A percentile compares a stretch with the other conserved stretches of the same genome.
phyloP scores from a whole-genome alignment of 73 alveolate species.

The Paramecium pentaurelia region DNA sequence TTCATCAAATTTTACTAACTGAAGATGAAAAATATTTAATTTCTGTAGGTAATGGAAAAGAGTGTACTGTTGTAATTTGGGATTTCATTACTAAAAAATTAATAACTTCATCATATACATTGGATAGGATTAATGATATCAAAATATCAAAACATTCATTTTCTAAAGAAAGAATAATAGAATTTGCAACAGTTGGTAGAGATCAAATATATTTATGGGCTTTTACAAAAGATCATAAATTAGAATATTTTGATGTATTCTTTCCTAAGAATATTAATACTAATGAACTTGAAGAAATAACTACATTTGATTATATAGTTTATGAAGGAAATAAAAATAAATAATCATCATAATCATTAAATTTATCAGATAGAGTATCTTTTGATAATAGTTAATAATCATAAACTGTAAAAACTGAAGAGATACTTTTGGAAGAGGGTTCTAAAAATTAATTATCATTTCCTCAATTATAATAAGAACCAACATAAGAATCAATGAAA shows the following conservation, averaged over 20 bases:
- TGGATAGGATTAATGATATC: constrained; percentile 53
- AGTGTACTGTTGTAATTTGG: constrained; percentile 58
- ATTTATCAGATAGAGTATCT: background rate
- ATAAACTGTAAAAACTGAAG: constrained; percentile 29
- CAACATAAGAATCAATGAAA: constrained; percentile 12
- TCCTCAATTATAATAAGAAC: background rate
- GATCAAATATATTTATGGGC: constrained; percentile 60
- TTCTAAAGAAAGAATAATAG: constrained; percentile 20
- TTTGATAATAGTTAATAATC: background rate
- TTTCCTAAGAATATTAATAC: constrained; percentile 7
- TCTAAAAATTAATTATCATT: background rate
- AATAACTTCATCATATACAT: constrained; percentile 56
- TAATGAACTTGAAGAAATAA: constrained; percentile 14
- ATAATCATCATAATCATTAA: background rate
- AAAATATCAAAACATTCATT: constrained; percentile 29
- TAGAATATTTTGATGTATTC: constrained; percentile 50
- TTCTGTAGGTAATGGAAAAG: constrained; percentile 54
- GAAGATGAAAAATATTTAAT: constrained; percentile 41
- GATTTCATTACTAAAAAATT: constrained; percentile 39
- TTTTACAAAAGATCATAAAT: constrained; percentile 12
- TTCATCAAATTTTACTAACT: constrained; percentile 25
- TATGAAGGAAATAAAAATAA: background rate
- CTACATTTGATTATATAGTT: constrained; percentile 6
- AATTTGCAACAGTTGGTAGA: constrained; percentile 61
- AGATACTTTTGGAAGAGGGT: background rate